Evolutionary conservation across 2,329 filamentous ascomycete genomes (phyloP).

Genomic region (Aspergillus melleus): DNA sequence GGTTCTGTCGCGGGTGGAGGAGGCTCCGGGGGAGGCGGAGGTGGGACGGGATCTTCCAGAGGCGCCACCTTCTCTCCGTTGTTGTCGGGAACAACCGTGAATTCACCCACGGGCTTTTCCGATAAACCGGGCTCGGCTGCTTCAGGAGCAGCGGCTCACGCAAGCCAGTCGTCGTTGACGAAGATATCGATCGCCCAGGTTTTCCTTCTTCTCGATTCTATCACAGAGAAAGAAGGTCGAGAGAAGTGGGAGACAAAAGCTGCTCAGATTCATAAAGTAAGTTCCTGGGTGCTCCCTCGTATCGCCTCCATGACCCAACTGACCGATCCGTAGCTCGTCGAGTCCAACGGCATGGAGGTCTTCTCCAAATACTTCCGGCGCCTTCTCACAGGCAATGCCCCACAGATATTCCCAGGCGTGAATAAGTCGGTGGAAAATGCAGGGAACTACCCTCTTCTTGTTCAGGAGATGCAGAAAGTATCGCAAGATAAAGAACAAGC

Average conservation of each 20-base stretch:
- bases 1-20: constrained; percentile 54
- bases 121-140: constrained; percentile 45
- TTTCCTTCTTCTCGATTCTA: constrained; percentile 87
- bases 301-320: not conserved
- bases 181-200: constrained; percentile 96
- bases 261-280: constrained; percentile 88
- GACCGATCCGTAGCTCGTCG: constrained; percentile 67
- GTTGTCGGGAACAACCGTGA: constrained; percentile 55
- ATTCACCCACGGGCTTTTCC: constrained; percentile 54
- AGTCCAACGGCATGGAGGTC: constrained; percentile 99
- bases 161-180: constrained; percentile 65
- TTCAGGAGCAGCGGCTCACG: constrained; percentile 43
- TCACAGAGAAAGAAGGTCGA: constrained; percentile 90
- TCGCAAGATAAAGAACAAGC: constrained; percentile 78
- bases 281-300: constrained; percentile 30
- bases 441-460: constrained; percentile 80
- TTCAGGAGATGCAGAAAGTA: constrained; percentile 83
- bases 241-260: constrained; percentile 90
- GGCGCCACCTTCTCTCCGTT: constrained; percentile 62
- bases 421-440: constrained; percentile 72
- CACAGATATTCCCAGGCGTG: constrained; percentile 82
- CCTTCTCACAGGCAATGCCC: constrained; percentile 85
- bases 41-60: constrained; percentile 58
- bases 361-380: constrained; percentile 94
- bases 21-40: constrained; percentile 49